Evolutionary conservation across 1,139 yeast species (phyloP).

Genomic region (Yamadazyma friedrichii): DNA sequence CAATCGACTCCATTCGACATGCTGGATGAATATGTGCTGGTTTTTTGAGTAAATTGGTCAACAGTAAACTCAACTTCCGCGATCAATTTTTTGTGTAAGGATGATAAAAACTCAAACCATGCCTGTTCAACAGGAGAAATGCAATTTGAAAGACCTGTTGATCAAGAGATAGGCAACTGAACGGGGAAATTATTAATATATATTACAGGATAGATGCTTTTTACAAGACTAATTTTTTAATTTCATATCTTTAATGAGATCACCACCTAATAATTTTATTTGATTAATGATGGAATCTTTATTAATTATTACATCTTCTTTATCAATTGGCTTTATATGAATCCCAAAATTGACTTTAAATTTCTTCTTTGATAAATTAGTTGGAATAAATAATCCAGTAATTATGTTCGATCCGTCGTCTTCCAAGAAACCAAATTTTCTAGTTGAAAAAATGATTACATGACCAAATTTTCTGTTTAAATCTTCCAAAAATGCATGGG

Average conservation of each 20-base stretch:
- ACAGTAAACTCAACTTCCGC: too few species aligned
- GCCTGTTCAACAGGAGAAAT: too few species aligned
- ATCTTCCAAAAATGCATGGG: constrained; percentile 52
- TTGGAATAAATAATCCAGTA: constrained; percentile 80
- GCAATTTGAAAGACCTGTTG: too few species aligned
- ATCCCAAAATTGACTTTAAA: constrained; percentile 81
- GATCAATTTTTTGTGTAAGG: too few species aligned
- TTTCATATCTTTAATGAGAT: constrained; percentile 36
- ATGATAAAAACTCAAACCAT: too few species aligned
- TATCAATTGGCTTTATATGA: constrained; percentile 61
- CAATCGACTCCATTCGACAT: constrained; percentile 11
- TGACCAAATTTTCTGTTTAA: constrained; percentile 56
- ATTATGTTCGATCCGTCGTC: constrained; percentile 59
- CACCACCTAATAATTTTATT: constrained; percentile 75
- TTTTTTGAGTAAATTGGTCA: too few species aligned
- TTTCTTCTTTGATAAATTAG: constrained; percentile 51
- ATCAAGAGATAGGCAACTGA: too few species aligned
- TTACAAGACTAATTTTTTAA: constrained; percentile 2
- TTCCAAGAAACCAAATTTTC: constrained; percentile 47
- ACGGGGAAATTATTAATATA: constrained; percentile 1
- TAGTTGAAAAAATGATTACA: constrained; percentile 59
- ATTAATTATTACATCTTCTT: constrained; percentile 62
- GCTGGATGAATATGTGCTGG: too few species aligned
- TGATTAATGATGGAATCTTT: constrained; percentile 74
- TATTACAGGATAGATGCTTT: constrained; percentile 2